A percentile compares a stretch with the other conserved stretches of the same genome.
Conservation (phyloP, 257 asterid genomes). For the Euphrasia confusa region DNA sequence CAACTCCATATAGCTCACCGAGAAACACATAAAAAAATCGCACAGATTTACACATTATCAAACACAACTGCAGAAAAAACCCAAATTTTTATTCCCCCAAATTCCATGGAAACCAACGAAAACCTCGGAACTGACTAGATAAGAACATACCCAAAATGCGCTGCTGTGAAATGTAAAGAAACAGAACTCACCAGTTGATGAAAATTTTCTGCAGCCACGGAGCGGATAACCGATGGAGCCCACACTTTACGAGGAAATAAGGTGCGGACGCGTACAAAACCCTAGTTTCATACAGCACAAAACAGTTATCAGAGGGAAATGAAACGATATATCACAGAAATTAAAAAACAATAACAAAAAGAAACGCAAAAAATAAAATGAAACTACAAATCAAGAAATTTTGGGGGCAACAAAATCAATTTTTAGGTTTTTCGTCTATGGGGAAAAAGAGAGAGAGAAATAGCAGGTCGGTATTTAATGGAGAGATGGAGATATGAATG, state of each 20-base stretch:
- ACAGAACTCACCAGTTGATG: slow-evolving; percentile 23
- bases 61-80: neutral
- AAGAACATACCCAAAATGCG: slow-evolving; percentile 4
- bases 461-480: slow-evolving; percentile 23
- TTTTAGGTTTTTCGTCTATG: slow-evolving; percentile 16
- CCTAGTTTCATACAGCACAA: slow-evolving; percentile 48
- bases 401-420: neutral
- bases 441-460: slow-evolving; percentile 4
- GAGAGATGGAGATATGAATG: slow-evolving; percentile 22
- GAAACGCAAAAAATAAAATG: neutral
- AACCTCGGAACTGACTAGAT: neutral
- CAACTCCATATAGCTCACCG: neutral
- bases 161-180: neutral
- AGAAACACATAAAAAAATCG: neutral
- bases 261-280: slow-evolving; percentile 31
- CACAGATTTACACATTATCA: neutral
- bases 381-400: neutral
- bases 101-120: neutral
- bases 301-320: slow-evolving; percentile 33
- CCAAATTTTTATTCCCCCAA: slow-evolving; percentile 6
- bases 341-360: slow-evolving; percentile 18
- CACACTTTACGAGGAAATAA: slow-evolving; percentile 33
- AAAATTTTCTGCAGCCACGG: slow-evolving; percentile 9
- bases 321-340: slow-evolving; percentile 14
- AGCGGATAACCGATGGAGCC: slow-evolving; percentile 18